Base-by-base conservation (phyloP, 768 basidiomycete species). In the Strobilomyces dryophilus region DNA sequence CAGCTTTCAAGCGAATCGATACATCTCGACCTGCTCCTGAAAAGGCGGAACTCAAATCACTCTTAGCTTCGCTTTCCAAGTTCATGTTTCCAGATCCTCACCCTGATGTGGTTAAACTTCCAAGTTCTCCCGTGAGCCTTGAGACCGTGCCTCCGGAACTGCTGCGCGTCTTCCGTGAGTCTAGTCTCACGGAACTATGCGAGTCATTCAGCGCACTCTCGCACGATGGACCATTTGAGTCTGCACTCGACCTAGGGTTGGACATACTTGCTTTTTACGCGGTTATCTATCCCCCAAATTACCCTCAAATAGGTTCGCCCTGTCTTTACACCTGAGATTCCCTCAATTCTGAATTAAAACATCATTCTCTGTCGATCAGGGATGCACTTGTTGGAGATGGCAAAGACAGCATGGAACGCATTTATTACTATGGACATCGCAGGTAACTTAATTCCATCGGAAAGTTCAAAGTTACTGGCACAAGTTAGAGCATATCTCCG, bases 371-470 rank as follows among this genome's bases (percentile, higher is more conserved):
- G 32, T 55, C 15, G 2, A 34, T 44, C 35, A 92, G 89, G 89
- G 14, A 74, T 89, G 72, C 90, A 92, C 66, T 70, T 83, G 11
- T 65, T 91, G 18, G 89, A 92, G 62, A 69, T 89, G 63, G 79
- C 88, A 2, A 91, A 91, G 73, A 85, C 87, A 1, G 74, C 76
- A 8, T 92, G 89, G 89, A 91, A 92, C 64, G 77, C 73, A 14
- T 66, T 74, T 21, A 62, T 83, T 18, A 71, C 71, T 3, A 61
- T 65, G 42, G 66, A 71, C 42, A 39, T 55, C 14, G 45, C 51
- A 7, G 51, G 56, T 17, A 54, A 55, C 11, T 24, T 18, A 14
- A 40, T 46, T 4, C 39, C 17, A 2, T 36, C 47, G n/a, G 37
- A 39, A 21, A 63, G 67, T 48, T 57, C 48, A 21, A 58, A 46